A percentile compares a stretch with the other conserved stretches of the same genome.
phyloP scores from a whole-genome alignment of 768 basidiomycete species.

The Podaxis carcinomalis region DNA sequence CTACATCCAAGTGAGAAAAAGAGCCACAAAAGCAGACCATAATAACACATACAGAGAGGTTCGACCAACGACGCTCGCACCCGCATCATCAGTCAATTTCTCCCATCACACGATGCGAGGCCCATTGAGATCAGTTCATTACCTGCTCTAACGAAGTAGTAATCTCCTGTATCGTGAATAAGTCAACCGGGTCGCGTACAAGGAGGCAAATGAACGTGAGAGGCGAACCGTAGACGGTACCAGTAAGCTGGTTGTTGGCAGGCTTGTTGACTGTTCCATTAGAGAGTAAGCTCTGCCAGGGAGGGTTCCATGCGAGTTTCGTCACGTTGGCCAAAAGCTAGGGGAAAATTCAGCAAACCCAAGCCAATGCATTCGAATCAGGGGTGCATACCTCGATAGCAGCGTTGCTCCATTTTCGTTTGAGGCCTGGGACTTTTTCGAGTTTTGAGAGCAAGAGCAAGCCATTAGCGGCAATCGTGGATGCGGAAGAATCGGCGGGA shows the following conservation, averaged over 20 bases:
- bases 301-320: conserved; percentile 49
- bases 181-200: not conserved
- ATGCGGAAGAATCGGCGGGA: conserved; percentile 68
- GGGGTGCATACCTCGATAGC: conserved; percentile 40
- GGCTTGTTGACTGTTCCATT: conserved; percentile 64
- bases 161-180: conserved; percentile 43
- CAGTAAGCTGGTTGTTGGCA: conserved; percentile 52
- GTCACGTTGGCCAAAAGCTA: conserved; percentile 47
- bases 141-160: conserved; percentile 55
- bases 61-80: not conserved
- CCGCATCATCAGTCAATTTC: not conserved
- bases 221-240: conserved; percentile 45
- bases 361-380: not conserved
- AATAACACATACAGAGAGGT: not conserved
- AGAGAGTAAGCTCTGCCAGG: conserved; percentile 61
- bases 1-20: not conserved
- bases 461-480: conserved; percentile 56
- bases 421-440: conserved; percentile 29
- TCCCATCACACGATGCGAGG: conserved; percentile 32
- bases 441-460: conserved; percentile 52
- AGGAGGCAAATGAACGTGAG: not conserved
- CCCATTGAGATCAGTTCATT: conserved; percentile 47
- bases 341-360: not conserved
- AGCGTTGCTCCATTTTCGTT: conserved; percentile 38
- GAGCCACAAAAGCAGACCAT: not conserved